Conservation (phyloP, 352 stramenopile species). For the Phytophthora fragariaefolia region DNA sequence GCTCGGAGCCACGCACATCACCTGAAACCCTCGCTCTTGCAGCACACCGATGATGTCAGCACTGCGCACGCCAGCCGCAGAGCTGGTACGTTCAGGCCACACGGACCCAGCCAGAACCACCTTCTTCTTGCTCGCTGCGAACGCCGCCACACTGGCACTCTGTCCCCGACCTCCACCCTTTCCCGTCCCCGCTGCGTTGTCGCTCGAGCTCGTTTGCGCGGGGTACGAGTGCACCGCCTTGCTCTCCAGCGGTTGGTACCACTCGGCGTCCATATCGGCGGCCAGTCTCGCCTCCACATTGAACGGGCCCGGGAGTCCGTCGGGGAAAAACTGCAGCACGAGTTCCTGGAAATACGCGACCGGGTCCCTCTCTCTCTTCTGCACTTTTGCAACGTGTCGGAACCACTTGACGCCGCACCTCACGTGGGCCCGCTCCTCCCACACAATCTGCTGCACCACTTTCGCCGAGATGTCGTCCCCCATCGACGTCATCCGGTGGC, state of each 20-base stretch:
- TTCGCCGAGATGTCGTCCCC: slow-evolving; percentile 68
- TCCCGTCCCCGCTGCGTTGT: neutral
- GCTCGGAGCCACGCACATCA: slow-evolving; percentile 82
- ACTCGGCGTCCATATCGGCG: slow-evolving; percentile 71
- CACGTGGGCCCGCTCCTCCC: slow-evolving; percentile 81
- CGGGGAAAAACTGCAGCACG: slow-evolving; percentile 77
- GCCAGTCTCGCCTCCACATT: slow-evolving; percentile 73
- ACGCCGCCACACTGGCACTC: slow-evolving; percentile 48
- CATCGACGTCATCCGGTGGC: slow-evolving; percentile 77
- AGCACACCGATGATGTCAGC: slow-evolving; percentile 76
- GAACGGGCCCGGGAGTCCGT: slow-evolving; percentile 81
- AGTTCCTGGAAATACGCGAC: slow-evolving; percentile 84
- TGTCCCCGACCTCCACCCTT: slow-evolving; percentile 8
- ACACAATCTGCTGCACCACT: slow-evolving; percentile 82
- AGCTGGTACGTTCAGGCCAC: slow-evolving; percentile 90
- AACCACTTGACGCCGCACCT: slow-evolving; percentile 87
- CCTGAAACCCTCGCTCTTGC: slow-evolving; percentile 65
- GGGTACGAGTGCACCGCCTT: slow-evolving; percentile 34
- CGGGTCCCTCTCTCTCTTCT: slow-evolving; percentile 47
- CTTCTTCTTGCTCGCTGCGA: slow-evolving; percentile 67
- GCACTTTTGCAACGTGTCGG: slow-evolving; percentile 47
- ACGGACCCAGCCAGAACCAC: slow-evolving; percentile 75
- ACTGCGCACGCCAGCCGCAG: slow-evolving; percentile 87
- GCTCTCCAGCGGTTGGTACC: slow-evolving; percentile 79
- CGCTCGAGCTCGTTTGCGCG: neutral